Evolutionary conservation across 495 filamentous ascomycete genomes (phyloP), one percentile per base, ranked within the genome.

Genomic region (Hyaloscypha variabilis): DNA sequence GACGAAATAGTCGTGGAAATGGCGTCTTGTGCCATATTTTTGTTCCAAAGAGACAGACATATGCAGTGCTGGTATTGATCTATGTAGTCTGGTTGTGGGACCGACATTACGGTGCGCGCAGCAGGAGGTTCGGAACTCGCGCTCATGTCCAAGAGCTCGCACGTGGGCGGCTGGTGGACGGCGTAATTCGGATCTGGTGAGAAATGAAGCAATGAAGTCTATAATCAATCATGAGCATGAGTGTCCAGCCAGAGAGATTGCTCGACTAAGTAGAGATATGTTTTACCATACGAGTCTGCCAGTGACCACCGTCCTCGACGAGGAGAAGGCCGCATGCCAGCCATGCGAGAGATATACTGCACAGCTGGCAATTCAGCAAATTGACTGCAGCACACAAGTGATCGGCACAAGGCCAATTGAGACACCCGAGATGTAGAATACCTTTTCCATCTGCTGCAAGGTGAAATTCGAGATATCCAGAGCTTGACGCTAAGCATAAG

Each of bases 1-100:
- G 36, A 97, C 91, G 74, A 99, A 99, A 81, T 99, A 99, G 67
- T 95, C 91, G 78, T 96, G 93, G 77, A 97, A 98, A 66, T 80
- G 75, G 28, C 89, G 89, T 6, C 76, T 31, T 21, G 24, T 34
- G n/a, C 30, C 17, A 81, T 58, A 77, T 8, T 55, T 4, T 23
- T 57, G 31, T 60, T 8, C 55, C 1, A 19, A 17, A 11, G 60
- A 26, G n/a, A 29, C 34, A 58, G 24, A 23, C 2, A 19, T 25
- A 14, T 31, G 58, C 8, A 13, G 11, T 39, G 34, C n/a, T 26
- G 25, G n/a, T 51, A 28, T 24, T 36, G 52, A 6, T 34, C 25
- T 58, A 26, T 31, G 54, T 23, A 29, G 19, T 34, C 26, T 57
- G 34, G 31, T 8, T 57, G 34, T 29, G 26, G 0, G 26, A 1